A percentile compares a stretch with the other conserved stretches of the same genome.
Conservation (phyloP, 257 asterid genomes). For the Parsonsia alboflavescens region DNA sequence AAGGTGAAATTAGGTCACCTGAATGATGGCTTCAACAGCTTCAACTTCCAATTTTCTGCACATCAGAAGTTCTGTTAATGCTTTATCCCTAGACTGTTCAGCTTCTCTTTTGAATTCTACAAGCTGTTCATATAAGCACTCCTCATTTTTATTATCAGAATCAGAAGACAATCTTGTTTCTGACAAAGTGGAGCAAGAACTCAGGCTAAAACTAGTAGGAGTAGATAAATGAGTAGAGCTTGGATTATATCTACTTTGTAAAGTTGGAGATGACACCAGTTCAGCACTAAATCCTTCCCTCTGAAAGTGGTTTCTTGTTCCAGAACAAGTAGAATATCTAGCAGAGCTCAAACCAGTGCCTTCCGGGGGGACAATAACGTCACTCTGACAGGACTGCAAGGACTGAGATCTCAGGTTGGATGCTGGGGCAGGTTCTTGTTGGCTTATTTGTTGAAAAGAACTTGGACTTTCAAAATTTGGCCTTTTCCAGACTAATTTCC, state of each 20-base stretch:
- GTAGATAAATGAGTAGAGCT: slow-evolving; percentile 17
- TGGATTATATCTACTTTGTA: slow-evolving; percentile 20
- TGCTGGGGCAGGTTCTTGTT: slow-evolving; percentile 21
- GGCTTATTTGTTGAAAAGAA: slow-evolving; percentile 26
- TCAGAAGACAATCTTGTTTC: slow-evolving; percentile 28
- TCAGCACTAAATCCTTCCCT: slow-evolving; percentile 13
- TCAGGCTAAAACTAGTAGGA: slow-evolving; percentile 25
- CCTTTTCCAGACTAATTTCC: slow-evolving; percentile 65
- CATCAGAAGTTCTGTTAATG: slow-evolving; percentile 33
- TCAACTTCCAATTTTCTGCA: slow-evolving; percentile 44
- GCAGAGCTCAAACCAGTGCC: slow-evolving; percentile 20
- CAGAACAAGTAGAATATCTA: slow-evolving; percentile 25
- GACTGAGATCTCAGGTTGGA: slow-evolving; percentile 33
- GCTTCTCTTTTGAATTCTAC: slow-evolving; percentile 34
- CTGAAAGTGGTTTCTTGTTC: slow-evolving; percentile 14
- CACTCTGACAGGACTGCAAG: slow-evolving; percentile 22
- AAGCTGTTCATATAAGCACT: slow-evolving; percentile 32
- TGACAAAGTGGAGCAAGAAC: slow-evolving; percentile 28
- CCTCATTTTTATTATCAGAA: slow-evolving; percentile 29
- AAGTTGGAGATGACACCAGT: slow-evolving; percentile 13
- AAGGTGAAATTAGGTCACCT: slow-evolving; percentile 30
- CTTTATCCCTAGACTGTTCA: slow-evolving; percentile 41
- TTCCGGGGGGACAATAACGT: slow-evolving; percentile 26
- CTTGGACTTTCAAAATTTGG: slow-evolving; percentile 37
- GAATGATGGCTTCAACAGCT: slow-evolving; percentile 40